Percentiles rank a stretch among this genome's conserved stretches.
Conservation (phyloP, 495 filamentous ascomycete genomes). For the Aspergillus cristatus region DNA sequence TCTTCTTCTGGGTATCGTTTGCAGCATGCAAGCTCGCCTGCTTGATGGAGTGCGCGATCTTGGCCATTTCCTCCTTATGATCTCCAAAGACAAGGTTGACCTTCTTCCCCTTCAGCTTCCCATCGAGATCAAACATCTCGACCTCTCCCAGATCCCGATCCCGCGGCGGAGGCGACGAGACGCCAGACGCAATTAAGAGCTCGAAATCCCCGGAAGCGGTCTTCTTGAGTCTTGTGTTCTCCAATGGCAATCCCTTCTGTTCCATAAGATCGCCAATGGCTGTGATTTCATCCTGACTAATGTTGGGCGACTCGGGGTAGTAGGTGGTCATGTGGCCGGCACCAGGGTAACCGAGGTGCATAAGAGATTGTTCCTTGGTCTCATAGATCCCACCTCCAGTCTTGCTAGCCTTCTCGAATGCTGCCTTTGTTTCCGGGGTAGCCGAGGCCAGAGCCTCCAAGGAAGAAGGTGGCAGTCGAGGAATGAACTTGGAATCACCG, state of each 20-base stretch:
- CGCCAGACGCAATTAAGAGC: constrained; percentile 73
- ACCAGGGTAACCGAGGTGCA: constrained; percentile 81
- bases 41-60: constrained; percentile 59
- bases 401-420: constrained; percentile 49
- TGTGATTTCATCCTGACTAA: constrained; percentile 77
- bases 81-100: constrained; percentile 78
- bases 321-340: constrained; percentile 82
- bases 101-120: constrained; percentile 56
- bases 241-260: constrained; percentile 61
- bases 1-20: constrained; percentile 76
- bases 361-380: constrained; percentile 49
- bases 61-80: constrained; percentile 69
- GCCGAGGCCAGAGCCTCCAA: constrained; percentile 63
- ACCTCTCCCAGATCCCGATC: constrained; percentile 64
- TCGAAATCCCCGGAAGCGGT: constrained; percentile 62
- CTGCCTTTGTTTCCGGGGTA: constrained; percentile 48
- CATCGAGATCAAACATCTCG: constrained; percentile 54
- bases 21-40: constrained; percentile 67
- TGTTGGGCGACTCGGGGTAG: constrained; percentile 79
- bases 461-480: constrained; percentile 55
- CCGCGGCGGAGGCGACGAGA: constrained; percentile 42
- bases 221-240: constrained; percentile 85
- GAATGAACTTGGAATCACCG: constrained; percentile 91
- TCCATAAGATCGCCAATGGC: constrained; percentile 64
- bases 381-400: constrained; percentile 65